phyloP scores from a whole-genome alignment of 768 basidiomycete genomes.

The Strobilomyces echinocephalus region DNA sequence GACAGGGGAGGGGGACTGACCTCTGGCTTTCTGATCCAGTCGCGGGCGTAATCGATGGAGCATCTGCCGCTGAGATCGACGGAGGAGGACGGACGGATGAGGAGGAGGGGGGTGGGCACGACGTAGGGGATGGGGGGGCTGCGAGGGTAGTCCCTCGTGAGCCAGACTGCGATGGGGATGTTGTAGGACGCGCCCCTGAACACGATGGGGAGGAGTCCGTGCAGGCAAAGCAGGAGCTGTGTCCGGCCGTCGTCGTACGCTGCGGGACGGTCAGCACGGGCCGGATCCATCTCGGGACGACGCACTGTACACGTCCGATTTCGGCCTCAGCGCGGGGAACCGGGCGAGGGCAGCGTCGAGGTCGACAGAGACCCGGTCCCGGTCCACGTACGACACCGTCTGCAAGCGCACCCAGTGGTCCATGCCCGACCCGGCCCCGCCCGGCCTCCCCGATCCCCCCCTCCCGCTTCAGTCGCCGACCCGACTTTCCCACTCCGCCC shows the following conservation, averaged over 20 bases:
- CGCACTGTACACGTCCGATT: slow-evolving; percentile 76
- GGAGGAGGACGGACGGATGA: slow-evolving; percentile 68
- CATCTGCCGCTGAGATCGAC: slow-evolving; percentile 82
- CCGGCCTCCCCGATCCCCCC: background rate
- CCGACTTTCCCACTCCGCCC: slow-evolving; percentile 3
- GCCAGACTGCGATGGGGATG: slow-evolving; percentile 88
- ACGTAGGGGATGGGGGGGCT: slow-evolving; percentile 85
- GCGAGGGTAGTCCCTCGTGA: slow-evolving; percentile 79
- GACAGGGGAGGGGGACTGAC: slow-evolving; percentile 10
- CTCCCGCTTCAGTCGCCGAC: slow-evolving; percentile 12
- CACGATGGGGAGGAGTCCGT: slow-evolving; percentile 86
- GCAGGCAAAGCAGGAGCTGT: slow-evolving; percentile 83
- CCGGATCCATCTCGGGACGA: slow-evolving; percentile 1
- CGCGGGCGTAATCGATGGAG: slow-evolving; percentile 59
- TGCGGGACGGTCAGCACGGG: slow-evolving; percentile 28
- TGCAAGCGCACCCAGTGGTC: slow-evolving; percentile 65
- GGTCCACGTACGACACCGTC: slow-evolving; percentile 49
- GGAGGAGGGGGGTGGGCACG: slow-evolving; percentile 87
- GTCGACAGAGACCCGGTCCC: slow-evolving; percentile 58
- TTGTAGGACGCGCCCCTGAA: slow-evolving; percentile 79
- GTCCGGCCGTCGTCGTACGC: slow-evolving; percentile 94
- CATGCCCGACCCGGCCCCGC: slow-evolving; percentile 4
- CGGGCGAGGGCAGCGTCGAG: slow-evolving; percentile 54
- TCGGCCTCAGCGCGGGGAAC: slow-evolving; percentile 60
- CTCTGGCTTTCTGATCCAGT: slow-evolving; percentile 82